Evolutionary conservation across 305 asterid genomes (phyloP).

Genomic region (Fraxinus floribunda): DNA sequence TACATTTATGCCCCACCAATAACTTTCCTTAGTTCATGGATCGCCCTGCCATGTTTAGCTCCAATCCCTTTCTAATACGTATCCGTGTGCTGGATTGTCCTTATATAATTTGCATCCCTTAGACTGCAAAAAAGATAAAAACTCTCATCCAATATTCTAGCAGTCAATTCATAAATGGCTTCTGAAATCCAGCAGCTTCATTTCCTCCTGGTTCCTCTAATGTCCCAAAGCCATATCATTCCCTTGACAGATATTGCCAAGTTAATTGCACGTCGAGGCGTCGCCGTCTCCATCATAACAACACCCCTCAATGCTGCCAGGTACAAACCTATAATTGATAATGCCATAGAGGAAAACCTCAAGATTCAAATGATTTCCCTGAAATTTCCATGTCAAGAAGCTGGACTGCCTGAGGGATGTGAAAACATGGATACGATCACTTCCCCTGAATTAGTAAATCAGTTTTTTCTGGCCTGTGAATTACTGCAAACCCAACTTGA

Average conservation of each 20-base stretch:
- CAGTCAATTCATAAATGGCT: neutral
- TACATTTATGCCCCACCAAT: neutral
- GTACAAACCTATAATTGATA: conserved; percentile 24
- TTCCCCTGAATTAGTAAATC: conserved; percentile 46
- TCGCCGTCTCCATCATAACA: conserved; percentile 34
- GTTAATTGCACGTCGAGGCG: conserved; percentile 40
- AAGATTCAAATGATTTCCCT: conserved; percentile 44
- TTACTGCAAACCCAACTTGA: conserved; percentile 54
- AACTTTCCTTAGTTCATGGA: neutral
- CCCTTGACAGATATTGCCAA: conserved; percentile 49
- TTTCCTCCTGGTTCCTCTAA: conserved; percentile 42
- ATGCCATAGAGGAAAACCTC: conserved; percentile 35
- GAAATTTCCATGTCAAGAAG: conserved; percentile 59
- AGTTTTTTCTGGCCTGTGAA: conserved; percentile 51
- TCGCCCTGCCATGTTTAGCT: neutral
- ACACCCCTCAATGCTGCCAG: conserved; percentile 46
- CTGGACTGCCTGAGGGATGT: conserved; percentile 60
- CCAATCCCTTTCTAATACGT: neutral
- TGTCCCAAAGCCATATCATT: conserved; percentile 54
- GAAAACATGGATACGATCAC: conserved; percentile 74
- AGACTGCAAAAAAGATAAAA: neutral
- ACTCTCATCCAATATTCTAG: neutral
- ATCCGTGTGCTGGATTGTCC: neutral
- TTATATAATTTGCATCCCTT: neutral
- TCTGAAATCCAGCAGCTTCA: conserved; percentile 28